Conservation (phyloP, 2,329 filamentous ascomycete genomes). For the Monosporascus sp. region DNA sequence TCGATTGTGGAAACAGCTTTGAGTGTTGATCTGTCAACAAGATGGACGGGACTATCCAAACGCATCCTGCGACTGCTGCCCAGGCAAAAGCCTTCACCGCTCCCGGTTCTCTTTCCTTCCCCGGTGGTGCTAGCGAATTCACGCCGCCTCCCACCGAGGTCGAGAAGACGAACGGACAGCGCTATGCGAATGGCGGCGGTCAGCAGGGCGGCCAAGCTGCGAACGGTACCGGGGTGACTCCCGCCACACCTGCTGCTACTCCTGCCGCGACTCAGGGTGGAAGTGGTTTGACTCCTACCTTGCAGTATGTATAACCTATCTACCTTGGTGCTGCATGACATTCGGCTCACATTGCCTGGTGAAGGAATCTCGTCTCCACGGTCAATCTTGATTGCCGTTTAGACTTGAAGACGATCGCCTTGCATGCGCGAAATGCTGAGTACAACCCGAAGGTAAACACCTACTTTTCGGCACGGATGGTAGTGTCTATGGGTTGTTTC, state of each 20-base stretch:
- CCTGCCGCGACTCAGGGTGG: slow-evolving; percentile 77
- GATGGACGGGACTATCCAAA: slow-evolving; percentile 25
- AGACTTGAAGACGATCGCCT: slow-evolving; percentile 97
- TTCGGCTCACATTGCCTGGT: slow-evolving; percentile 48
- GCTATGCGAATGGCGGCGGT: slow-evolving; percentile 42
- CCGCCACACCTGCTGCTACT: slow-evolving; percentile 85
- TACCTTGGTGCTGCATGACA: slow-evolving; percentile 28
- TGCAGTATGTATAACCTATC: slow-evolving; percentile 81
- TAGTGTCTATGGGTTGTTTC: background rate
- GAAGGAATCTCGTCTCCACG: slow-evolving; percentile 97
- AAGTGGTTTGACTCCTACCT: slow-evolving; percentile 84
- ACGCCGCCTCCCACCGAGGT: slow-evolving; percentile 73
- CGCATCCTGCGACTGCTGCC: slow-evolving; percentile 83
- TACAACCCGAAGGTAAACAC: slow-evolving; percentile 90
- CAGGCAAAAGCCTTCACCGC: slow-evolving; percentile 96
- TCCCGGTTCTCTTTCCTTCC: slow-evolving; percentile 87
- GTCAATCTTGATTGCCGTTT: slow-evolving; percentile 97
- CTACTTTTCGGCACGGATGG: slow-evolving; percentile 10
- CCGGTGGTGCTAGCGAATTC: slow-evolving; percentile 75
- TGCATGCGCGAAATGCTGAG: slow-evolving; percentile 96
- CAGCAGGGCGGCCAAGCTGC: slow-evolving; percentile 54
- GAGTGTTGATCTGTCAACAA: slow-evolving; percentile 9
- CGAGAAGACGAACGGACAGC: slow-evolving; percentile 49
- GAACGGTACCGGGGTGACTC: slow-evolving; percentile 75
- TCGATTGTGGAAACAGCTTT: slow-evolving; percentile 8